Evolutionary conservation across 192 early-diverging fungal genomes (phyloP).

Genomic region (Geranomyces michiganensis): DNA sequence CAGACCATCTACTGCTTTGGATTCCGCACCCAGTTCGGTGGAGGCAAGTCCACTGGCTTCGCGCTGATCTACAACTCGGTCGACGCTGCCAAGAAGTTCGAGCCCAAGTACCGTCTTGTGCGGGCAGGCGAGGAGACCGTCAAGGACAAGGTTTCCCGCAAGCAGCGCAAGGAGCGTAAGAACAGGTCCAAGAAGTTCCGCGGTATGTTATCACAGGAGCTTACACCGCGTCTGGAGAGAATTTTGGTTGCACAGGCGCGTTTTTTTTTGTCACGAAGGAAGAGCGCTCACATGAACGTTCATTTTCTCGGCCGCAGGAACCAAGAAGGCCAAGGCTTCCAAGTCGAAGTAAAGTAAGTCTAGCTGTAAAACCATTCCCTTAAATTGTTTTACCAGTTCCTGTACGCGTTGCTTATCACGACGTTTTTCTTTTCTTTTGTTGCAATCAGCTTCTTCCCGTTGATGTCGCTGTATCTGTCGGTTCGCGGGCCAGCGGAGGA

Average conservation of each 20-base stretch:
- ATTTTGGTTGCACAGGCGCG: no score
- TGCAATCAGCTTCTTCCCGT: no score
- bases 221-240: no score
- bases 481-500: no score
- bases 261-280: no score
- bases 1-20: constrained; percentile 86
- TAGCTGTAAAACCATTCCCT: not conserved
- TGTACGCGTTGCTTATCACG: no score
- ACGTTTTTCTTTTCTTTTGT: no score
- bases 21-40: constrained; percentile 95
- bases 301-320: constrained; percentile 44
- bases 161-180: constrained; percentile 99
- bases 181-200: constrained; percentile 99
- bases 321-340: constrained; percentile 77
- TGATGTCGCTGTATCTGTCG: no score
- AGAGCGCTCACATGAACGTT: no score
- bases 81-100: constrained; percentile 95
- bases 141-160: constrained; percentile 80
- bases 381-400: not conserved
- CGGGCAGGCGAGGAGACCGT: constrained; percentile 70
- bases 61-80: constrained; percentile 94
- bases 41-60: constrained; percentile 94
- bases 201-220: constrained; percentile 32
- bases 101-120: constrained; percentile 96
- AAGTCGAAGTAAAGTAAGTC: constrained; percentile 35